phyloP scores from a whole-genome alignment of 257 asterid species.

The Penstemon barbatus region DNA sequence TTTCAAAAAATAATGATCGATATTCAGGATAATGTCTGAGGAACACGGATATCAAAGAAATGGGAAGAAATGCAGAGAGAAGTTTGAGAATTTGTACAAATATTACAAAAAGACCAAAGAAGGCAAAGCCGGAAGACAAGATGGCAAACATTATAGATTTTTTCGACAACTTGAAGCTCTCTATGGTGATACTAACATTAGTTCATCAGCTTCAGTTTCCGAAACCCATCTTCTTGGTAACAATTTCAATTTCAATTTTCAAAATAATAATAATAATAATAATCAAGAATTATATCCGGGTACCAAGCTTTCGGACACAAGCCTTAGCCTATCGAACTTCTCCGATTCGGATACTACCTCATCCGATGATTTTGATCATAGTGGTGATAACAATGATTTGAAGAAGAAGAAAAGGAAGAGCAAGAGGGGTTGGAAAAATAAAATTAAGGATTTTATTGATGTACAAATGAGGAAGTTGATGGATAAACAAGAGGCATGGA shows the following conservation, averaged over 20 bases:
- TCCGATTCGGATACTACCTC: slow-evolving; percentile 59
- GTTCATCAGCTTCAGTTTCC: slow-evolving; percentile 38
- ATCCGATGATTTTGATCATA: slow-evolving; percentile 47
- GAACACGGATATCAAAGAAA: slow-evolving; percentile 89
- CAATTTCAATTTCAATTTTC: slow-evolving; percentile 29
- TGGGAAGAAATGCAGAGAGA: slow-evolving; percentile 97
- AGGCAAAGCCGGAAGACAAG: slow-evolving; percentile 94
- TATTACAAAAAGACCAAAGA: slow-evolving; percentile 97
- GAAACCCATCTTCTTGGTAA: slow-evolving; percentile 32
- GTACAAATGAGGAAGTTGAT: slow-evolving; percentile 68
- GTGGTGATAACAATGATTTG: slow-evolving; percentile 20
- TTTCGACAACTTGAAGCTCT: slow-evolving; percentile 97
- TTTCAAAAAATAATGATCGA: too few species aligned
- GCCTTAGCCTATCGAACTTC: slow-evolving; percentile 76
- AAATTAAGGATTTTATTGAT: slow-evolving; percentile 71
- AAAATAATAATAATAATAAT: slow-evolving; percentile 24
- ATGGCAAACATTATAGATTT: slow-evolving; percentile 92
- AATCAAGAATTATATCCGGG: slow-evolving; percentile 45
- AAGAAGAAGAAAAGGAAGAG: slow-evolving; percentile 49
- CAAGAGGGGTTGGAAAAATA: slow-evolving; percentile 59
- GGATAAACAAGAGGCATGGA: slow-evolving; percentile 84
- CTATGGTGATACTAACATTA: slow-evolving; percentile 59
- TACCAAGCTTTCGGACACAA: slow-evolving; percentile 54
- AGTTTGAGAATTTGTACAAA: slow-evolving; percentile 90
- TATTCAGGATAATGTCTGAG: slow-evolving; percentile 82